Conservation (phyloP, 768 basidiomycete genomes). For the Hirschioporus abietinus region DNA sequence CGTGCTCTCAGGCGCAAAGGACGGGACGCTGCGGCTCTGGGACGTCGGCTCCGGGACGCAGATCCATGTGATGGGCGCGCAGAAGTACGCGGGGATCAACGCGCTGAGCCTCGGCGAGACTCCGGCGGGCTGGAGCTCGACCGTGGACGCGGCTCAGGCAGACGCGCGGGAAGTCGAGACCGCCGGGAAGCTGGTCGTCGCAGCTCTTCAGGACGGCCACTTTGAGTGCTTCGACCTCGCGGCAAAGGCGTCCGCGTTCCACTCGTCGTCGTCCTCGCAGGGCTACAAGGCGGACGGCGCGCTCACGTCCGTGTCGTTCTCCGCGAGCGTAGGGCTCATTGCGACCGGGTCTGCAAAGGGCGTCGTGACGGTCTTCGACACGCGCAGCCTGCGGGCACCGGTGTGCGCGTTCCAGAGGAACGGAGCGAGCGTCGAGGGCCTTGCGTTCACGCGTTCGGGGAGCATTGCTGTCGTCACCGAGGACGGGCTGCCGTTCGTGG, state of each 20-base stretch:
- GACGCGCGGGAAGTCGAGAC: constrained; percentile 42
- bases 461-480: constrained; percentile 46
- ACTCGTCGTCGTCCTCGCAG: constrained; percentile 15
- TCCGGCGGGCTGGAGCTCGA: neutral
- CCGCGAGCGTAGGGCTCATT: constrained; percentile 35
- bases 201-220: constrained; percentile 49
- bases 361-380: constrained; percentile 50
- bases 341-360: constrained; percentile 57
- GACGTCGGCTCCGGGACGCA: constrained; percentile 53
- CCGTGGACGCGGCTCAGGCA: neutral
- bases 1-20: constrained; percentile 61
- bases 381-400: constrained; percentile 35
- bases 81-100: constrained; percentile 35
- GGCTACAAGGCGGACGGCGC: constrained; percentile 25
- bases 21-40: constrained; percentile 69
- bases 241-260: constrained; percentile 25
- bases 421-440: constrained; percentile 43
- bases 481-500: constrained; percentile 59
- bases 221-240: constrained; percentile 55
- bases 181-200: constrained; percentile 42
- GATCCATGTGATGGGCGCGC: constrained; percentile 38
- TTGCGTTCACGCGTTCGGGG: constrained; percentile 30
- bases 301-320: constrained; percentile 43
- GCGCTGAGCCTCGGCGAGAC: constrained; percentile 30
- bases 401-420: constrained; percentile 39